Evolutionary conservation across 2,329 filamentous ascomycete genomes (phyloP).

Genomic region (Ceratocystis colombiana): DNA sequence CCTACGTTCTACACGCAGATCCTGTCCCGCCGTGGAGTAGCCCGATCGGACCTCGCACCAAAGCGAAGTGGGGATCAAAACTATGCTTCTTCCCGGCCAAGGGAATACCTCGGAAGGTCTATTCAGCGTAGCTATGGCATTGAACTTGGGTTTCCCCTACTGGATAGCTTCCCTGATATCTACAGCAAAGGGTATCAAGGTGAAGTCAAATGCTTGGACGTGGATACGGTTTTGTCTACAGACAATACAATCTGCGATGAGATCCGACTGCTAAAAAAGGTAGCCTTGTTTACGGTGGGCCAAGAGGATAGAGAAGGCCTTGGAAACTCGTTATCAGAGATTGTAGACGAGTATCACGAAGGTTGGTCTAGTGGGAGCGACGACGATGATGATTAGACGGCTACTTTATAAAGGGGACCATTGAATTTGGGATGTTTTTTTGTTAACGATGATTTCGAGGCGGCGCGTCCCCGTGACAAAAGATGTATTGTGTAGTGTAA

Average conservation of each 20-base stretch:
- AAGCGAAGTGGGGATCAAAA: background rate
- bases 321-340: constrained; percentile 68
- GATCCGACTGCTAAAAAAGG: constrained; percentile 54
- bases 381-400: constrained; percentile 49
- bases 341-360: constrained; percentile 81
- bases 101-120: constrained; percentile 17
- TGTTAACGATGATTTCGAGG: constrained; percentile 6
- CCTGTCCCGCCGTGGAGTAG: constrained; percentile 16
- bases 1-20: constrained; percentile 17
- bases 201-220: constrained; percentile 34
- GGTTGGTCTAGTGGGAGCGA: constrained; percentile 75
- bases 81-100: background rate
- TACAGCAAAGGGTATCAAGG: constrained; percentile 39
- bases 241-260: constrained; percentile 62
- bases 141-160: constrained; percentile 57
- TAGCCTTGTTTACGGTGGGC: constrained; percentile 52
- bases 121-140: constrained; percentile 37
- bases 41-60: background rate
- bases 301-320: constrained; percentile 75
- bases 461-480: background rate
- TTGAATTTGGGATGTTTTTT: background rate
- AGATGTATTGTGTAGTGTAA: constrained; percentile 15
- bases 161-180: constrained; percentile 76
- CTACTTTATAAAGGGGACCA: background rate
- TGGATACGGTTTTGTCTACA: constrained; percentile 57